Evolutionary conservation across 352 stramenopile genomes (phyloP).

Genomic region (Blastocystis sp.): DNA sequence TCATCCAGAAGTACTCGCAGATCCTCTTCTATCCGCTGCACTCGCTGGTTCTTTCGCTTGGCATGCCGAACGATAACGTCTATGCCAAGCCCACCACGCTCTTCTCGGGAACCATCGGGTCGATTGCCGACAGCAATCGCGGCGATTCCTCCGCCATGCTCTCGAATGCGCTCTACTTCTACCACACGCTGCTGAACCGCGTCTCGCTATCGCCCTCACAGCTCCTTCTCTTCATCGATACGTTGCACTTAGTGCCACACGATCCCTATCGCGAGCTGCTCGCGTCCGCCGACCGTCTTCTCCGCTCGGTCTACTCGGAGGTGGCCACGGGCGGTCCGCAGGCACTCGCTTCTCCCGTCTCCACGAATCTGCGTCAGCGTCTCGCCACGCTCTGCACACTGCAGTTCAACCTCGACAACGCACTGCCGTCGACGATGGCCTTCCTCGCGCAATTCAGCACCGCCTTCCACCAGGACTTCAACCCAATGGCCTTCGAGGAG

Average conservation of each 20-base stretch:
- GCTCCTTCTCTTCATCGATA: constrained; percentile 26
- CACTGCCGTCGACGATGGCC: neutral
- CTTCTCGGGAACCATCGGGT: neutral
- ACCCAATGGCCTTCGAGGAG: neutral
- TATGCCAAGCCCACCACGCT: neutral
- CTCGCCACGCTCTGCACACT: neutral
- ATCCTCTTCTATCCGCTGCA: constrained; percentile 20
- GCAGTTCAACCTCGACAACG: neutral
- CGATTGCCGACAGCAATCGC: neutral
- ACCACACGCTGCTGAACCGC: neutral
- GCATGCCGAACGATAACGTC: neutral
- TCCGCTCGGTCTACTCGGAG: neutral
- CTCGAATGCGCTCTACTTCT: neutral
- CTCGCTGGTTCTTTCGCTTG: neutral
- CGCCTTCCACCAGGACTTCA: constrained; percentile 6
- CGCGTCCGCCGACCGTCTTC: neutral
- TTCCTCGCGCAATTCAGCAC: neutral
- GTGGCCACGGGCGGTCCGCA: neutral
- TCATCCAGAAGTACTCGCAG: constrained; percentile 19
- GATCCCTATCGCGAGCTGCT: constrained; percentile 1
- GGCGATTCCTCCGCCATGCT: neutral
- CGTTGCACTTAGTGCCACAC: neutral
- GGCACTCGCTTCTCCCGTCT: neutral
- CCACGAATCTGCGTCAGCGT: neutral
- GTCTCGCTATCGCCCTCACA: neutral